Evolutionary conservation across 257 asterid species (phyloP), one percentile per base, ranked within the genome.

Genomic region (Schizonepeta tenuifolia): DNA sequence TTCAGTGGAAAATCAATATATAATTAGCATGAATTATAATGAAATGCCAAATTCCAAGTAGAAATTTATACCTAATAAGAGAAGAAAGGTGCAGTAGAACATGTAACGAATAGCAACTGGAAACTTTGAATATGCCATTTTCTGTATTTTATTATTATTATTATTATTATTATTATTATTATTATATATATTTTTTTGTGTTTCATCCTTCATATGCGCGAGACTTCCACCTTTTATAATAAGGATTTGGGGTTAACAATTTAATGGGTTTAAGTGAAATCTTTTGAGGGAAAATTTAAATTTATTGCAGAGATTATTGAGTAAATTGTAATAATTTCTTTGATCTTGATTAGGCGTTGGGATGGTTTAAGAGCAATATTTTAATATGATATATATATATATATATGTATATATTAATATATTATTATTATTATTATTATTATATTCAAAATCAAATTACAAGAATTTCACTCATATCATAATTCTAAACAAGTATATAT

Each of bases 91-190:
- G 71, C 9, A 65, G 58, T 20, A 65, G 15, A 65, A 5, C 6
- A 59, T 59, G 43, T 9, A 21, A 11, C 4, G 21, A 26, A 65
- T 21, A 33, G 56, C 24, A 6, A 3, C 24, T 1, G 35, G 2
- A 11, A 65, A 13, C 38, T 65, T 65, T 65, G 70, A 44, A 5
- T 7, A 43, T 22, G 57, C 41, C 70, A 65, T 44, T 28, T 24
- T 13, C 6, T 47, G 10, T 47, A 21, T 47, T 5, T 47, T n/a
- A n/a, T n/a, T n/a, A n/a, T n/a, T n/a, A n/a, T n/a, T n/a, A n/a
- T n/a, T n/a, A n/a, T n/a, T n/a, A n/a, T n/a, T n/a, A n/a, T n/a
- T n/a, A n/a, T n/a, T n/a, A n/a, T n/a, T n/a, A n/a, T n/a, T n/a
- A n/a, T 6, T 14, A 3, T 13, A 0, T 2, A 9, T 46, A 4